Base-by-base conservation (phyloP, 2,329 filamentous ascomycete species). In the Myriosclerotinia duriaeana region DNA sequence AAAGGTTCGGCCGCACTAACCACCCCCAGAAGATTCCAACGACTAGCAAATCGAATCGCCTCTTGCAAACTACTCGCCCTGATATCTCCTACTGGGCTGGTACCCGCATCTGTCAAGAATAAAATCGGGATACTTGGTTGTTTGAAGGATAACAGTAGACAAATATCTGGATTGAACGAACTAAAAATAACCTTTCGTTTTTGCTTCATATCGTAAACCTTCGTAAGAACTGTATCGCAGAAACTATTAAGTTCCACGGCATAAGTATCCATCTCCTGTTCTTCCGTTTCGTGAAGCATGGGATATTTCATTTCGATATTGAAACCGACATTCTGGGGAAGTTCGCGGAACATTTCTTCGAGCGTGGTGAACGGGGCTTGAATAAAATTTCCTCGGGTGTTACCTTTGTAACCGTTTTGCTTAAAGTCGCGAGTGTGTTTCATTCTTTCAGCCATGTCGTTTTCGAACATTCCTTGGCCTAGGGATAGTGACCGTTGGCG, bases 291-390 rank as follows among this genome's bases (percentile, higher is more conserved):
- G 77, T 94, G 90, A 53, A 99, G 86, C 93, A 98, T 98, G 6
- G 95, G 95, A 76, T 99, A 99, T 79, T 99, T 98, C 85, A 99
- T 91, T 81, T 99, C 95, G 72, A 99, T 96, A 78, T 99, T 98
- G 84, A 99, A 99, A 17, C 95, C 93, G 30, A 96, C 90, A 17
- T 86, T 83, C 69, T 90, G 85, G 0, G 93, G 92, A 0, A 99
- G 81, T 75, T 93, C 89, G 73, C 86, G 85, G 80, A 99, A 97
- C 76, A 98, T 88, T 69, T 97, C 92, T 77, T 97, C 93, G 5
- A 99, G 83, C 0, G 95, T 99, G 9, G 94, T 93, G 79, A 99
- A 99, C 0, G 94, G 93, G 0, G 91, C 92, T 77, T 98, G 94
- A 74, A 99, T 98, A 74, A 96, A 96, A 76, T 92, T 93, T 63